Evolutionary conservation across 2,329 filamentous ascomycete species (phyloP).

Genomic region (Pseudogymnoascus sp.): DNA sequence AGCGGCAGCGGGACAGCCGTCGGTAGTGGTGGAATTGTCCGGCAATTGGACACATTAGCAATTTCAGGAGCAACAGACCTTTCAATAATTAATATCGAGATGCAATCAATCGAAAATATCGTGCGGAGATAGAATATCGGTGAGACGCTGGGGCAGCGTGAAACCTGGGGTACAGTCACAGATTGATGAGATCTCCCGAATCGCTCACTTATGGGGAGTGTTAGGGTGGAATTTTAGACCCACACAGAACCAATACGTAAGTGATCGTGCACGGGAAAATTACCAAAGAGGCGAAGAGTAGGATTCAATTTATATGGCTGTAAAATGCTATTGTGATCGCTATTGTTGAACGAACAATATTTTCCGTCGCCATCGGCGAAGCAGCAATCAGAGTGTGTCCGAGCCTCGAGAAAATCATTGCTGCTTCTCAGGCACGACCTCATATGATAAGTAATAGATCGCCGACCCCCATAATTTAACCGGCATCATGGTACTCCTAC

Average conservation of each 20-base stretch:
- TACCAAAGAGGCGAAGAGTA: neutral
- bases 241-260: neutral
- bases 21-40: conserved; percentile 1
- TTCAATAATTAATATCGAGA: neutral
- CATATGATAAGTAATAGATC: conserved; percentile 1
- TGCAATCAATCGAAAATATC: neutral
- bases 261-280: neutral
- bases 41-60: neutral
- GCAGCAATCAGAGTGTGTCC: neutral
- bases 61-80: neutral
- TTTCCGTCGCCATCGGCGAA: neutral
- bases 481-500: neutral
- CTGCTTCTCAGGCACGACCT: neutral
- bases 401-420: neutral
- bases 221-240: neutral
- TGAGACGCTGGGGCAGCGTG: neutral
- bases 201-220: neutral
- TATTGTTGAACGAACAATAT: neutral
- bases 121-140: neutral
- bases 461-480: neutral
- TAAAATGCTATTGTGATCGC: conserved; percentile 3
- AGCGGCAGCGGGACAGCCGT: neutral
- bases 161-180: neutral
- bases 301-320: neutral
- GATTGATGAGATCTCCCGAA: neutral